phyloP scores from a whole-genome alignment of 192 early-diverging fungal species.

The Backusella parvicylindrica region DNA sequence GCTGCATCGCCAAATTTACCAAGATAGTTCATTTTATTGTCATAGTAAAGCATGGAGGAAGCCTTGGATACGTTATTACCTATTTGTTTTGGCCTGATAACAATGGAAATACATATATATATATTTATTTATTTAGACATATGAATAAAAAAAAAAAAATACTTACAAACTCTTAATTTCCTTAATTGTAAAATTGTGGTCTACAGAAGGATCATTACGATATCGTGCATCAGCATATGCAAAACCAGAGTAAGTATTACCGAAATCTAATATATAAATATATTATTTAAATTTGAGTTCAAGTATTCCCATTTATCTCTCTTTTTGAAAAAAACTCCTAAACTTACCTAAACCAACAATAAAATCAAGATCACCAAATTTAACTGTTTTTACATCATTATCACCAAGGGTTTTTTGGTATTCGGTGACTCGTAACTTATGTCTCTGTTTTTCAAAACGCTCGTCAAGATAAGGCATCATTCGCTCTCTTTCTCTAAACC shows the following conservation, averaged over 20 bases:
- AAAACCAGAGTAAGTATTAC: background rate
- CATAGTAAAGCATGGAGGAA: background rate
- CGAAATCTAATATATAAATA: background rate
- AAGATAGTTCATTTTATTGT: background rate
- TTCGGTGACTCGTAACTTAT: no score
- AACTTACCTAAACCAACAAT: background rate
- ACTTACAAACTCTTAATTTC: background rate
- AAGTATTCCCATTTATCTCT: no score
- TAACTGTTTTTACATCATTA: background rate
- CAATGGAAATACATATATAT: no score
- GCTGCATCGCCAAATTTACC: background rate
- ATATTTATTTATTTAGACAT: background rate
- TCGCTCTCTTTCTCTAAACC: background rate
- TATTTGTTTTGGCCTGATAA: background rate
- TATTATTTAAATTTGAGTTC: background rate
- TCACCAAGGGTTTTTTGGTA: no score
- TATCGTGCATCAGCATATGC: background rate
- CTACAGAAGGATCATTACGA: background rate
- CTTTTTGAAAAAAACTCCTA: no score
- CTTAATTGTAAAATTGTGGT: background rate
- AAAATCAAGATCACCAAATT: background rate
- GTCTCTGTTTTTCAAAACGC: background rate
- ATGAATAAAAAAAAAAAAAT: background rate
- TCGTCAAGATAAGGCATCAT: background rate
- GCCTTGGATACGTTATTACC: background rate